phyloP scores from a whole-genome alignment of 1,284 basidiomycete genomes.

The Leccinum griseonigrum region DNA sequence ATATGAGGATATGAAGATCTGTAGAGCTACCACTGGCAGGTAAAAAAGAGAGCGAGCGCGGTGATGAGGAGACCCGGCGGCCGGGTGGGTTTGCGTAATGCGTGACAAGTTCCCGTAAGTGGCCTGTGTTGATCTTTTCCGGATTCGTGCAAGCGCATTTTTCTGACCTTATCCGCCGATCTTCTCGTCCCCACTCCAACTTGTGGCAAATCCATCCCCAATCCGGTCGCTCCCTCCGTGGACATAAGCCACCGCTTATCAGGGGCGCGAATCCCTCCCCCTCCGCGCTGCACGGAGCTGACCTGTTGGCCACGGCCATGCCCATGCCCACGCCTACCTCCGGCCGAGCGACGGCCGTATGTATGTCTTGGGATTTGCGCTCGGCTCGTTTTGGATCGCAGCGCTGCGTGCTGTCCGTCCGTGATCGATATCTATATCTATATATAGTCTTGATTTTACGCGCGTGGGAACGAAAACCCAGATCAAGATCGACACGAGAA shows the following conservation, averaged over 20 bases:
- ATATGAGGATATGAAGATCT: background rate
- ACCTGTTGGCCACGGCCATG: background rate
- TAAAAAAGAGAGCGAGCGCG: background rate
- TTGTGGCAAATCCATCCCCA: conserved; percentile 30
- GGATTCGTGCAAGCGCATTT: conserved; percentile 3
- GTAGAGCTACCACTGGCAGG: background rate
- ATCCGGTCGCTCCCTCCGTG: conserved; percentile 24
- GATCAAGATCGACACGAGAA: conserved; percentile 25
- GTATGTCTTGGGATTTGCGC: conserved; percentile 21
- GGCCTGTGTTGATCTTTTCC: conserved; percentile 31
- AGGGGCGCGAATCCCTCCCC: conserved; percentile 20
- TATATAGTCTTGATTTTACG: conserved; percentile 9
- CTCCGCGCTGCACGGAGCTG: conserved; percentile 20
- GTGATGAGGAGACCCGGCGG: background rate
- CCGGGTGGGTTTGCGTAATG: conserved; percentile 3
- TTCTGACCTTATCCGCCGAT: conserved; percentile 36
- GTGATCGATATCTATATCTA: conserved; percentile 12
- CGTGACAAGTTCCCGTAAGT: conserved; percentile 15
- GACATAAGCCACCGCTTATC: conserved; percentile 25
- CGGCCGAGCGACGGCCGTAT: background rate
- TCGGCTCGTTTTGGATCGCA: conserved; percentile 20
- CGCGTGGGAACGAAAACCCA: conserved; percentile 16
- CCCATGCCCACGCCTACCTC: background rate
- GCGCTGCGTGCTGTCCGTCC: conserved; percentile 3
- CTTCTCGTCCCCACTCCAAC: conserved; percentile 28